These are phyloP conservation scores for Solanum chiquidenum DNA, from an alignment of 257 asterid species.

Conservation along the genomic window DNA sequence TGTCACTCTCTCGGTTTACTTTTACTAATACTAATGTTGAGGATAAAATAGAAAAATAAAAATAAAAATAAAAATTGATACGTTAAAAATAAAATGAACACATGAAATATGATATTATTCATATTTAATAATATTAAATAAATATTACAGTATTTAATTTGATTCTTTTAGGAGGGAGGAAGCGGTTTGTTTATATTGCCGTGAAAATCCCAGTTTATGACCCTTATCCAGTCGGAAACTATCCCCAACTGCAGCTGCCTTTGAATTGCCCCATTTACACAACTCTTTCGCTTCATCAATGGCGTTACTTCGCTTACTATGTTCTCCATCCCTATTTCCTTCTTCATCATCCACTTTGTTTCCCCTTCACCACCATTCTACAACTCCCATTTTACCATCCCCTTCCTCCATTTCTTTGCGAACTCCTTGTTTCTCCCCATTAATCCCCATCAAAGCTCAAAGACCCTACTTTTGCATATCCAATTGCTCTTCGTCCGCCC, in stretches of 20 bases:
- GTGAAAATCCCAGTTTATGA: neutral
- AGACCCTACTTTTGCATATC: conserved; percentile 20
- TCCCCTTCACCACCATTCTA: neutral
- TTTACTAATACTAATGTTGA: no score
- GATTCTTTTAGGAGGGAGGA: neutral
- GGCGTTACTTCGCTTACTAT: conserved; percentile 18
- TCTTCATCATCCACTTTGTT: neutral
- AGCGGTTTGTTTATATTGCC: neutral
- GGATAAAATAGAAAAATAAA: no score
- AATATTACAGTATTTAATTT: no score
- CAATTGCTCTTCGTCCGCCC: conserved; percentile 11
- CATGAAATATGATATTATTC: no score
- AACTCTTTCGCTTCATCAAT: neutral
- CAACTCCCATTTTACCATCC: neutral
- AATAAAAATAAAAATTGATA: no score
- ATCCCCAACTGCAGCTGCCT: neutral
- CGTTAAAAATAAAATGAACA: no score
- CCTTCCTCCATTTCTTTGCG: neutral
- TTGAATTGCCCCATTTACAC: neutral
- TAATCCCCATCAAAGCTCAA: conserved; percentile 14
- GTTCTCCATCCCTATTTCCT: conserved; percentile 10
- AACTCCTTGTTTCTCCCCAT: neutral
- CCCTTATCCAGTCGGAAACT: neutral
- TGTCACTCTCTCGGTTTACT: neutral
- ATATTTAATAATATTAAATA: no score